Percentiles rank a stretch among this genome's conserved stretches.
Evolutionary conservation across 2,329 filamentous ascomycete species (phyloP).

Genomic region (Apiospora pterosperma): DNA sequence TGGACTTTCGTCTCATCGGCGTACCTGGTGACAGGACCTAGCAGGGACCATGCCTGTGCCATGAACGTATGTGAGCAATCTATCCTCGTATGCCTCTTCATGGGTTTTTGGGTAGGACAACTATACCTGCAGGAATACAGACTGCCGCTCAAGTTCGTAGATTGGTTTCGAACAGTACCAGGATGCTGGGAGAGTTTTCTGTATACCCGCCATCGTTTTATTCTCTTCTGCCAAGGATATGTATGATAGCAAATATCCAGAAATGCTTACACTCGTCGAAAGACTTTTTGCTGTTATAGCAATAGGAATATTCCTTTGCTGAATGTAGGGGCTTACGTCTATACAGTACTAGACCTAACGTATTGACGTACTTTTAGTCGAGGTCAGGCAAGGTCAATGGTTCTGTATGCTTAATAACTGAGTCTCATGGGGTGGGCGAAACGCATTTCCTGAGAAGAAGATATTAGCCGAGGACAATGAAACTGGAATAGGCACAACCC

Average conservation of each 20-base stretch:
- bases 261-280: not conserved
- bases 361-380: not conserved
- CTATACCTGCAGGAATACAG: not conserved
- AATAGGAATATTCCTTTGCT: not conserved
- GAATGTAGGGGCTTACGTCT: not conserved
- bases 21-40: conserved; percentile 7
- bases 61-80: not conserved
- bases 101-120: not conserved
- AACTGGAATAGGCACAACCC: no score
- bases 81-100: not conserved
- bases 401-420: not conserved
- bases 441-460: not conserved
- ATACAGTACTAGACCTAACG: not conserved
- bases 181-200: not conserved
- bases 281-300: not conserved
- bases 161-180: conserved; percentile 7
- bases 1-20: not conserved
- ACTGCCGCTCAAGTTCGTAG: conserved; percentile 2
- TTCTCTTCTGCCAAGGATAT: not conserved
- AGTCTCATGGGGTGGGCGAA: no score
- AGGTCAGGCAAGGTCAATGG: not conserved
- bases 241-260: not conserved
- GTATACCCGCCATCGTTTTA: not conserved
- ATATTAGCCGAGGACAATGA: not conserved
- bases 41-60: conserved; percentile 5